Base-by-base conservation (phyloP, 2,329 filamentous ascomycete species). In the Penicillium sclerotiorum region DNA sequence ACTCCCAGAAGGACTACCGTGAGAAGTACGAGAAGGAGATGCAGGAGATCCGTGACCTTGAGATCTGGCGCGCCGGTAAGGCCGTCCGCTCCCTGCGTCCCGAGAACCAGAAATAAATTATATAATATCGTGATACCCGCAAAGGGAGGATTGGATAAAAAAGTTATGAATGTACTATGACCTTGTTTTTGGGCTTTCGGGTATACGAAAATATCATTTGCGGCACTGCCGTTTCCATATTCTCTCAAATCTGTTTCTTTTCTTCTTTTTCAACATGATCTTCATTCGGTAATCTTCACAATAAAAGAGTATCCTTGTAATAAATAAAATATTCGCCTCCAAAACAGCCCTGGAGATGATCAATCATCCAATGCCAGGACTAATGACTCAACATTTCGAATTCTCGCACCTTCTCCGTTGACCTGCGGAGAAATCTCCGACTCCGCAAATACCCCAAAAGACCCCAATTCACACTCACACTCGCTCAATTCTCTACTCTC, bases 61-160 rank as follows among this genome's bases (percentile, higher is more conserved):
- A 99, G 85, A 99, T 99, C 85, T 99, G 94, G 94, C 86, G 89
- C 71, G 94, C 94, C 61, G 94, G 94, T 76, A 97, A 96, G 87
- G 90, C 94, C 67, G 94, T 99, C 69, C 88, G 85, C 65, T 80
- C 84, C 70, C 88, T 94, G 72, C 88, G 89, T 71, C 89, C 89
- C 63, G 89, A 94, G 82, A 93, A 93, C 83, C 84, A 88, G 77
- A 87, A 89, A 77, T 89, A 86, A 80, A 35, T 36, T 23, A 46
- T 30, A 64, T 63, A 52, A 57, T 58, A 52, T 58, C 49, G 56
- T 65, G 56, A 60, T 63, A 63, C 58, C 58, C 57, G 53, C 52
- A 18, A 39, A 39, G 46, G 50, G 53, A 53, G 58, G 49, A 56
- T 57, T 53, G 55, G 55, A 54, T 45, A 37, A 61, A 67, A 68